These are phyloP conservation scores for Penicillium turbatum DNA, from an alignment of 495 filamentous ascomycete genomes.

Conservation along the genomic window DNA sequence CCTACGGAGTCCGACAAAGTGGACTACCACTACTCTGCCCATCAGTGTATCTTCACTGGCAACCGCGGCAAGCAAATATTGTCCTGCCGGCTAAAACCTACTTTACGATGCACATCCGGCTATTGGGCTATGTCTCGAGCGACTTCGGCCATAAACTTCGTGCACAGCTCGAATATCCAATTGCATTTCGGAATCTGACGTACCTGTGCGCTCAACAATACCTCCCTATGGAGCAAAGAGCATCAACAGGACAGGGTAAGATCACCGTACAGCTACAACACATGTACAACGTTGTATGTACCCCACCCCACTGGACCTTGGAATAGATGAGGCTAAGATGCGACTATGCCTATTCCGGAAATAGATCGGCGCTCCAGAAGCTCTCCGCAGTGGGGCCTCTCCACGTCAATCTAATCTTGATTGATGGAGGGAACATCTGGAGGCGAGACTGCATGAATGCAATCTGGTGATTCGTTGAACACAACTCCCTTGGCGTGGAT, in stretches of 20 bases:
- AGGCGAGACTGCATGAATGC: not conserved
- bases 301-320: not conserved
- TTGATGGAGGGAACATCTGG: not conserved
- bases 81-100: too few relatives aligned
- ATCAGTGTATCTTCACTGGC: not conserved
- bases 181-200: not conserved
- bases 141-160: too few relatives aligned
- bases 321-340: not conserved
- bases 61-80: not conserved
- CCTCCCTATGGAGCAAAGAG: not conserved
- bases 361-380: not conserved
- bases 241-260: not conserved
- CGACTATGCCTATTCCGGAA: not conserved
- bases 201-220: not conserved
- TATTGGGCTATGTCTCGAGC: not conserved
- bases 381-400: not conserved
- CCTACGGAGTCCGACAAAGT: not conserved
- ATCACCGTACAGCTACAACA: not conserved
- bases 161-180: not conserved
- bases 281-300: too few relatives aligned
- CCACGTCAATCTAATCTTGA: constrained; percentile 2
- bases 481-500: not conserved
- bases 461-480: not conserved
- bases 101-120: not conserved
- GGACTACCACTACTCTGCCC: too few relatives aligned